Percentiles rank a stretch among this genome's conserved stretches.
Evolutionary conservation across 202 grass and related monocot species (phyloP).

Genomic region (Digitaria exilis): DNA sequence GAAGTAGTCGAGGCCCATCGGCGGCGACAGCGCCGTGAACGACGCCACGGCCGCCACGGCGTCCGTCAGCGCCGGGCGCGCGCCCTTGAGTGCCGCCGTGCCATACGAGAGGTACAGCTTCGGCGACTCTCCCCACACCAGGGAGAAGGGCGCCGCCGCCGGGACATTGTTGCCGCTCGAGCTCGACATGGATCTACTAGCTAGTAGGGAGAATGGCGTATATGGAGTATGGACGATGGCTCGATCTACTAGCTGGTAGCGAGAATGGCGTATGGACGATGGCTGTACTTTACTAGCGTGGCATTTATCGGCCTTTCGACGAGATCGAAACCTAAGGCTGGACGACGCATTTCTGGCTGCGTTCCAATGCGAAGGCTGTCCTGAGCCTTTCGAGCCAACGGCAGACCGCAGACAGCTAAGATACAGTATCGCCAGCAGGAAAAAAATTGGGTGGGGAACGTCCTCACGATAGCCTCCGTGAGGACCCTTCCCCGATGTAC

Average conservation of each 20-base stretch:
- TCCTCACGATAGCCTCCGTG: too few species aligned
- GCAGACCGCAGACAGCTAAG: background rate
- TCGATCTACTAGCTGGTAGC: background rate
- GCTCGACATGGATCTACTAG: background rate
- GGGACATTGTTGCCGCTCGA: background rate
- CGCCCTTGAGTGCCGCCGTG: background rate
- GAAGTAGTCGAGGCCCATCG: slow-evolving; percentile 31
- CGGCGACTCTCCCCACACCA: background rate
- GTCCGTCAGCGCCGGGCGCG: background rate
- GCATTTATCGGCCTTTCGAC: too few species aligned
- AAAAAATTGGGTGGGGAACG: too few species aligned
- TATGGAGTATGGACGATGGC: background rate
- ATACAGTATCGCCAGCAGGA: too few species aligned
- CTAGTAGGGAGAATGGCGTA: background rate
- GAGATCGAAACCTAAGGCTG: too few species aligned
- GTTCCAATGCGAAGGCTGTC: too few species aligned
- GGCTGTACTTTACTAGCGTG: too few species aligned
- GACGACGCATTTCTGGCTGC: too few species aligned
- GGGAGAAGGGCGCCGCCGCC: background rate
- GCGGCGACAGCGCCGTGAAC: slow-evolving; percentile 29
- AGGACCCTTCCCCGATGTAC: too few species aligned
- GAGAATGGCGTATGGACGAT: background rate
- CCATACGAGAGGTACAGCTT: slow-evolving; percentile 24
- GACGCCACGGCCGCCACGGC: background rate
- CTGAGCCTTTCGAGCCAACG: background rate